Base-by-base conservation (phyloP, 2,329 filamentous ascomycete genomes). In the Trichoderma brevicompactum region DNA sequence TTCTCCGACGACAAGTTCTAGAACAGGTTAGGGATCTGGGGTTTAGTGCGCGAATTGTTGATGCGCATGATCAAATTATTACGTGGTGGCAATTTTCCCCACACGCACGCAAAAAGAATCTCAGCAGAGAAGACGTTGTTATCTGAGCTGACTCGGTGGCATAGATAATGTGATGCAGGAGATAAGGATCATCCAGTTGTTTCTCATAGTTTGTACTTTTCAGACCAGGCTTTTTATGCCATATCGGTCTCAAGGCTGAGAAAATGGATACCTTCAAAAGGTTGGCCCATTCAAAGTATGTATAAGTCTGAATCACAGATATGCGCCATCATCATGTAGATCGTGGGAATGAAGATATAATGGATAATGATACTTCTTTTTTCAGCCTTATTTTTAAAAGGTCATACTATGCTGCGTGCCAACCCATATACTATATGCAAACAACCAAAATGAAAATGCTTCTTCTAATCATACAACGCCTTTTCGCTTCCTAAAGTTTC, bases 41-140 rank as follows among this genome's bases (percentile, higher is more conserved):
- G 48, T 63, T 23, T 63, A 63, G 59, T 54, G 58, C 58, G 48
- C 28, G n/a, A 38, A 36, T 46, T 53, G 19, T 54, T 13, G 19
- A 34, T 34, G 40, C 38, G 59, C 28, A 63, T 63, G 59, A 54
- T 38, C 40, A 28, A 54, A 44, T n/a, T 7, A 54, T 63, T 54
- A 63, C 49, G 41, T 46, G 38, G 59, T 44, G 59, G 59, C 59
- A 28, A 53, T 13, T 44, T 50, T 43, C 38, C 48, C 59, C 59
- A 63, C 59, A 53, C 2, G 55, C 44, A 7, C 15, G 19, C 54
- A 8, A 10, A 46, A 34, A 34, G 55, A 46, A 46, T 34, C 40
- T 44, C 41, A 7, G 55, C n/a, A 36, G 15, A 19, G 34, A 28
- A 44, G 46, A 38, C 15, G 34, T 43, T 19, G 58, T 32, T 61